Percentiles rank a stretch among this genome's conserved stretches.
Conservation (phyloP, 139 green algal genomes). For the Chlorella vulgaris region DNA sequence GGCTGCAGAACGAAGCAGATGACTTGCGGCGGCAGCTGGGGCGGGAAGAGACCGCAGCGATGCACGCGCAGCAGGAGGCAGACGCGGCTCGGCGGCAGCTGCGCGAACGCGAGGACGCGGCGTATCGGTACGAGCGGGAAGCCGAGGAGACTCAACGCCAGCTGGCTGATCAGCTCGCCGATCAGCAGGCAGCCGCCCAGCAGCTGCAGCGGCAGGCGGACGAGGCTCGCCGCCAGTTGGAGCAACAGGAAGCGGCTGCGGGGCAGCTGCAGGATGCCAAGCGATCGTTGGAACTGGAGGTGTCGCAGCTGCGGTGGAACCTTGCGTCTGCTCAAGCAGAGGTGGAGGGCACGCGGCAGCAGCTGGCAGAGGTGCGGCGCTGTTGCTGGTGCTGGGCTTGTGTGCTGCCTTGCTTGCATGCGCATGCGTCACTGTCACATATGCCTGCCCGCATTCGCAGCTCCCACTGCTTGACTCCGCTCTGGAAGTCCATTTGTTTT, state of each 20-base stretch:
- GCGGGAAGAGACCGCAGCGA: no score
- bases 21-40: no score
- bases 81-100: no score
- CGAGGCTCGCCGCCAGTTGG: background rate
- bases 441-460: no score
- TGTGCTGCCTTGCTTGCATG: no score
- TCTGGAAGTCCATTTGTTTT: no score
- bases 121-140: background rate
- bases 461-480: no score
- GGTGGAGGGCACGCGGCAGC: background rate
- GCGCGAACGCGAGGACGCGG: no score
- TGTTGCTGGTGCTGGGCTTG: background rate
- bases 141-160: background rate
- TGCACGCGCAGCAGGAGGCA: no score
- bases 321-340: constrained; percentile 7
- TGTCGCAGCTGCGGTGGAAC: background rate
- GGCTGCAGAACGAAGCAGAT: no score
- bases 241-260: background rate
- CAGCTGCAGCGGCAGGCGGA: background rate
- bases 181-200: background rate
- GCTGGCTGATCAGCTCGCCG: background rate
- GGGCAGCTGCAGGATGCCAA: background rate
- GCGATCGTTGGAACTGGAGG: background rate
- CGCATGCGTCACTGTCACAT: no score
- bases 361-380: constrained; percentile 5